Evolutionary conservation across 2,329 filamentous ascomycete genomes (phyloP).

Genomic region (Fusarium sterilihyphosum): DNA sequence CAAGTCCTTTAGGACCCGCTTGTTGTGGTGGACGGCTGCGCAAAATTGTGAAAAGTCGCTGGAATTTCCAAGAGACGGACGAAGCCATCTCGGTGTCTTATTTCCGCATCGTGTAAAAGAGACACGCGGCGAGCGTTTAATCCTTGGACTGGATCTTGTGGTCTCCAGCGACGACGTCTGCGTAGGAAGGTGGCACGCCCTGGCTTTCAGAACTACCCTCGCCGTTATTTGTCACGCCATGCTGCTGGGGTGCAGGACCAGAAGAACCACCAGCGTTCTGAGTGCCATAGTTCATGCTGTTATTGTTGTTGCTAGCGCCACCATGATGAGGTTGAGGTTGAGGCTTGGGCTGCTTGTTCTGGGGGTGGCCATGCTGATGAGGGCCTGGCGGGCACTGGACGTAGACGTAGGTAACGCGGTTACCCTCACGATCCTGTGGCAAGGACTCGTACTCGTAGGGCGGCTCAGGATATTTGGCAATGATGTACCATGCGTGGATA

Average conservation of each 20-base stretch:
- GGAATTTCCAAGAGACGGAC: background rate
- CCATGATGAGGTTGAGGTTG: constrained; percentile 46
- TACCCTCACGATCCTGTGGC: constrained; percentile 64
- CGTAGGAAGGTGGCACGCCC: constrained; percentile 82
- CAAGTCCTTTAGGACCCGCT: constrained; percentile 28
- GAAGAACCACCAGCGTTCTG: constrained; percentile 40
- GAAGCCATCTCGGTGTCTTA: background rate
- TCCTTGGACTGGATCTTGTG: constrained; percentile 79
- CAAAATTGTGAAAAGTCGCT: constrained; percentile 21
- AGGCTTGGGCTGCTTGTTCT: constrained; percentile 40
- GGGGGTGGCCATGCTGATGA: constrained; percentile 47
- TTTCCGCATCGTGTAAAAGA: background rate
- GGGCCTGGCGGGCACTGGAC: constrained; percentile 62
- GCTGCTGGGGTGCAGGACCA: constrained; percentile 44
- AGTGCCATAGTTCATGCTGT: constrained; percentile 59
- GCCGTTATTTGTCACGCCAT: constrained; percentile 49
- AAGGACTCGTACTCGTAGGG: constrained; percentile 75
- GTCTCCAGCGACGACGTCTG: constrained; percentile 88
- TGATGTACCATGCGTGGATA: constrained; percentile 98
- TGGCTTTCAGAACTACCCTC: constrained; percentile 54
- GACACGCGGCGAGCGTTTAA: constrained; percentile 25
- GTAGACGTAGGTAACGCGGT: constrained; percentile 81
- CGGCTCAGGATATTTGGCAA: constrained; percentile 84
- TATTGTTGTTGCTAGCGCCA: constrained; percentile 24
- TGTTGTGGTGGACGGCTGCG: constrained; percentile 10